Evolutionary conservation across 2,329 filamentous ascomycete species (phyloP), one percentile per base, ranked within the genome.

Genomic region (Teratosphaeriaceae sp.): DNA sequence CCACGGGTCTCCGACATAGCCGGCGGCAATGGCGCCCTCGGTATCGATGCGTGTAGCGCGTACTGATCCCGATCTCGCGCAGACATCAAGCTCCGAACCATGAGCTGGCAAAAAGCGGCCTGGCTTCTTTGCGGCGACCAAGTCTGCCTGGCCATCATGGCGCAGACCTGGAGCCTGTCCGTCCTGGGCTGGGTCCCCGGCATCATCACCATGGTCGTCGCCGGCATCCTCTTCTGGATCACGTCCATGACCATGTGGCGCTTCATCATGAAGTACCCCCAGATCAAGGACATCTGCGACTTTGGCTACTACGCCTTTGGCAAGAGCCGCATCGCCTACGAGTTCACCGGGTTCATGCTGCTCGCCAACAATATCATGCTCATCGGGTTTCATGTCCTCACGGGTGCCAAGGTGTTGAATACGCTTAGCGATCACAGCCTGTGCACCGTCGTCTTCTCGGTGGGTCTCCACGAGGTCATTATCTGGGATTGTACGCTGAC

Each of bases 61-160:
- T n/a, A n/a, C n/a, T n/a, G n/a, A n/a, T 63, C 31, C 15, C 3
- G 5, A 15, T 18, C 6, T 18, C 20, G 15, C n/a, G 18, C 15
- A 34, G 72, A 74, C 3, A 75, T 75, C 59, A 67, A 72, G 51
- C 66, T 75, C 11, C 65, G 71, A n/a, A 73, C 70, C 1, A 73
- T 73, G 71, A 66, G 70, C 23, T 75, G 72, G 71, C 69, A 74
- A 48, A 73, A 73, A 52, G 70, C 69, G 1, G 69, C 71, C 6
- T 72, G 68, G 62, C 54, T 73, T 26, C 65, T 73, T 5, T 60
- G 56, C 9, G 71, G 71, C 26, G 71, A 74, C 35, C 70, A 73
- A 53, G 70, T 74, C 26, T 74, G 70, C 54, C 57, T 74, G 4
- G 71, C 71, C 21, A 73, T 73, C 49, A 73, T 73, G 71, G 70